Evolutionary conservation across 176 grass and related monocot species (phyloP), one percentile per base, ranked within the genome.

Genomic region (Tillandsia leiboldiana): DNA sequence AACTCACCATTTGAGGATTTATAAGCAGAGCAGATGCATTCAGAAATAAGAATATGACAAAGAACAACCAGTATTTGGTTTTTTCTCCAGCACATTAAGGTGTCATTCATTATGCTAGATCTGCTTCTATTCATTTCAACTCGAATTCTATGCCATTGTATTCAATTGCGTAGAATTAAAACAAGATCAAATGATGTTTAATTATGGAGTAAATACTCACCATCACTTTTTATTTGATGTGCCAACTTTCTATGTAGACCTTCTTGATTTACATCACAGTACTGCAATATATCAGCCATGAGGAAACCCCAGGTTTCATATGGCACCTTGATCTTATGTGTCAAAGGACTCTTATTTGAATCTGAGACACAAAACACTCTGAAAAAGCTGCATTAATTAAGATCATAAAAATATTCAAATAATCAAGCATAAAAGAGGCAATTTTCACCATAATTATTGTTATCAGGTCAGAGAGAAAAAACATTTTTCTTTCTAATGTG

Each of bases 261-360:
- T 61, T 53, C 8, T 57, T 70, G 63, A 26, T 54, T 74, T 42
- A 33, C 22, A 14, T 74, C 72, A 64, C 70, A 68, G 28, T 61
- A 63, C 48, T 63, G 53, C 27, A 79, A 58, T 75, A 78, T 80
- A 53, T 75, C 72, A 53, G 75, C 51, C 75, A 71, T 76, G 58
- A 42, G 54, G 14, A 8, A 17, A 59, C n/a, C 14, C 12, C 12
- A 22, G 54, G 54, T 54, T 12, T 73, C 53, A 42, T 53, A 80
- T 68, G 58, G 17, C 77, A 80, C 49, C 3, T 14, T 17, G 49
- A 68, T 69, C 12, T 73, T 33, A 49, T 26, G 33, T 22, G 54
- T 59, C 54, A 14, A 15, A 59, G 14, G 10, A 61, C n/a, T 9
- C 11, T 61, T 9, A 17, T 17, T 22, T 59, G 8, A 17, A 20